Evolutionary conservation across 208 protist species (phyloP).

Genomic region (Naegleria lovaniensis): DNA sequence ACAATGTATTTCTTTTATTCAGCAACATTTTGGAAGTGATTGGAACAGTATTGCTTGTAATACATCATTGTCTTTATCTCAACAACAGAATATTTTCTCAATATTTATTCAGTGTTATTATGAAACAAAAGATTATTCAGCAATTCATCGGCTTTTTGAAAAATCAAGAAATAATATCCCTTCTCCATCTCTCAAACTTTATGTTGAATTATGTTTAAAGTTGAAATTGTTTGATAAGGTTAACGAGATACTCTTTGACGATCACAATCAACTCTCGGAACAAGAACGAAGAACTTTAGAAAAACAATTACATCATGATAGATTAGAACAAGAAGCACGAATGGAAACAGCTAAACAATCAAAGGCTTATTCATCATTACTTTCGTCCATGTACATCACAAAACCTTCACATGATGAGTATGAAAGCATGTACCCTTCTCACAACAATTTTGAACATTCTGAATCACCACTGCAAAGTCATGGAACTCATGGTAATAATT

Average conservation of each 20-base stretch:
- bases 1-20: not conserved
- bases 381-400: not conserved
- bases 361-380: not conserved
- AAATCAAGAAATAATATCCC: not conserved
- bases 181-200: not conserved
- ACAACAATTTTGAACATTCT: not conserved
- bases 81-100: not conserved
- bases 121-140: not conserved
- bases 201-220: not conserved
- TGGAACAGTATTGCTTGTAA: not conserved
- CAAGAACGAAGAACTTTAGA: not conserved
- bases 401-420: not conserved
- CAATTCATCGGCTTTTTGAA: not conserved
- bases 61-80: not conserved
- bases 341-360: not conserved
- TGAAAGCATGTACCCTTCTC: not conserved
- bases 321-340: not conserved
- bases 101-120: not conserved
- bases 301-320: not conserved
- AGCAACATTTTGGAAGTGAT: not conserved
- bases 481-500: not conserved
- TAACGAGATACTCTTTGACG: not conserved
- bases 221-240: not conserved
- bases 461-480: not conserved
- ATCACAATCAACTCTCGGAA: not conserved